Evolutionary conservation across 106 monocot genomes (phyloP).

Genomic region (Phalaenopsis equestris): DNA sequence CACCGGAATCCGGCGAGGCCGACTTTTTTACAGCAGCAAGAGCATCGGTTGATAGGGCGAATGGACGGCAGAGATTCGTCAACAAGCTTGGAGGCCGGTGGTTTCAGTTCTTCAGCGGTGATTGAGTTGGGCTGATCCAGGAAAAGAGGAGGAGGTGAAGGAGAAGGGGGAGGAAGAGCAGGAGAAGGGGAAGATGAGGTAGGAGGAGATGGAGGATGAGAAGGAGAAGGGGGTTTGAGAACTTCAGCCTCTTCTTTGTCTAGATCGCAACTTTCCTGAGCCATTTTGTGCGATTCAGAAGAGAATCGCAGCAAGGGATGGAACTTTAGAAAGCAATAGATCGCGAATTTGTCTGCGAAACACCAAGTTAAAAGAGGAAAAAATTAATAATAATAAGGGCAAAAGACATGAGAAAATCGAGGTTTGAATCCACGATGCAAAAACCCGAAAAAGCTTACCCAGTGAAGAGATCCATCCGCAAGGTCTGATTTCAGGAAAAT

Average conservation of each 20-base stretch:
- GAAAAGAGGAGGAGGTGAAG: neutral
- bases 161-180: neutral
- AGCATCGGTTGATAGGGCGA: constrained; percentile 15
- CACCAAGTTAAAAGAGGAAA: no score
- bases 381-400: no score
- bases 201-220: neutral
- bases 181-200: neutral
- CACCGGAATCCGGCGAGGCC: constrained; percentile 35
- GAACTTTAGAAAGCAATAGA: no score
- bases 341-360: no score
- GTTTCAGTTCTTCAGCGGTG: neutral
- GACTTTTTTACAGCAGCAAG: constrained; percentile 26
- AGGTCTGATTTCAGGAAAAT: no score
- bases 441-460: no score
- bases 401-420: no score
- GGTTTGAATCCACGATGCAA: no score
- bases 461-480: no score
- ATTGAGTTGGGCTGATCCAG: neutral
- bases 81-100: neutral
- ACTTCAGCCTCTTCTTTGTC: constrained; percentile 8
- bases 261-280: constrained; percentile 8
- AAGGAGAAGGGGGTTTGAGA: neutral
- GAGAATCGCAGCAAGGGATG: no score
- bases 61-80: constrained; percentile 5
- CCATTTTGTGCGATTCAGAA: constrained; percentile 1